Evolutionary conservation across 805 yeast genomes (phyloP).

Genomic region (Starmerella gropengiesseri): DNA sequence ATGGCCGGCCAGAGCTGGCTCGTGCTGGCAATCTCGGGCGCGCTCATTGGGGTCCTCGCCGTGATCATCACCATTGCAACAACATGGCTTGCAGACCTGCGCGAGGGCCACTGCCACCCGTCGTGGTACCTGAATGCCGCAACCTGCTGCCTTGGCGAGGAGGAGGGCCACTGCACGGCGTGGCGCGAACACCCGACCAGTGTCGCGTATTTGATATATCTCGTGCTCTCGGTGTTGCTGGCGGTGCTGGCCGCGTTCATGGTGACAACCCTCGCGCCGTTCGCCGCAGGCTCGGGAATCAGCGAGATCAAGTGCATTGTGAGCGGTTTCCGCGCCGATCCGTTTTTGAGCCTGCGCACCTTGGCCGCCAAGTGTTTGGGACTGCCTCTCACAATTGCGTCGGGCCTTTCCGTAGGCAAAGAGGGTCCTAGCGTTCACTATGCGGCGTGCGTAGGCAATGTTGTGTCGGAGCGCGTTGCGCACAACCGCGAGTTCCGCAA

Average conservation of each 20-base stretch:
- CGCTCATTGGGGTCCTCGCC: constrained; percentile 70
- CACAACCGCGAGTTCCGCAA: constrained; percentile 32
- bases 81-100: constrained; percentile 70
- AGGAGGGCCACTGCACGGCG: constrained; percentile 37
- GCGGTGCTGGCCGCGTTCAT: constrained; percentile 55
- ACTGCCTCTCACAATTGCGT: constrained; percentile 80
- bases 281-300: constrained; percentile 96
- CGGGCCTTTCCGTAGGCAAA: constrained; percentile 89
- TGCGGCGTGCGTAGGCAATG: constrained; percentile 90
- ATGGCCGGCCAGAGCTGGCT: constrained; percentile 51
- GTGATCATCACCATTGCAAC: constrained; percentile 72
- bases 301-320: constrained; percentile 93
- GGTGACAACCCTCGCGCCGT: constrained; percentile 65
- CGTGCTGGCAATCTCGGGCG: constrained; percentile 64
- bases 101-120: constrained; percentile 64
- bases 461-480: constrained; percentile 35
- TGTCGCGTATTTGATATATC: constrained; percentile 43
- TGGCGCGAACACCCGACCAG: constrained; percentile 59
- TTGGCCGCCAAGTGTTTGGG: constrained; percentile 66
- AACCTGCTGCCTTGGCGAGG: constrained; percentile 73
- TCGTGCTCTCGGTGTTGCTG: constrained; percentile 48
- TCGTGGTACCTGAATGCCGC: constrained; percentile 59
- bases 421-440: constrained; percentile 98
- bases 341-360: constrained; percentile 65
- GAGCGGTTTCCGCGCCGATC: constrained; percentile 72